These are phyloP conservation scores for Diaporthe sp. DNA, from an alignment of 2,329 filamentous ascomycete species.

Conservation along the genomic window DNA sequence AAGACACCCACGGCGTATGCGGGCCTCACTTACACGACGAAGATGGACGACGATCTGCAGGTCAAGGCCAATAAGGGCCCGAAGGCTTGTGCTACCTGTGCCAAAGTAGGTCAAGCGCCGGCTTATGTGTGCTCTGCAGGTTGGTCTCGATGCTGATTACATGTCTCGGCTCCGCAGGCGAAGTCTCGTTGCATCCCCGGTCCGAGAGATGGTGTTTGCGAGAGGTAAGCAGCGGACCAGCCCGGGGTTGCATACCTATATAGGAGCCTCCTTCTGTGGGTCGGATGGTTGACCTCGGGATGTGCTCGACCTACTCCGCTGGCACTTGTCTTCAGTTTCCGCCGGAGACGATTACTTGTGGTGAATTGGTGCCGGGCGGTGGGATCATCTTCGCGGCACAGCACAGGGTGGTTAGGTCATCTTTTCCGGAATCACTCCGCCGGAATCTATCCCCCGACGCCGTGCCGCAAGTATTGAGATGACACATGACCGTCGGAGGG, in stretches of 20 bases:
- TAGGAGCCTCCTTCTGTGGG: not conserved
- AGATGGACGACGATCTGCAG: conserved; percentile 36
- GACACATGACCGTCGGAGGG: not conserved
- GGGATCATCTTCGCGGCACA: not conserved
- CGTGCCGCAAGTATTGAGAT: not conserved
- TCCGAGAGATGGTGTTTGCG: conserved; percentile 59
- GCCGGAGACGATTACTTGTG: not conserved
- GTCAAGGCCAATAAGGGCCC: conserved; percentile 55
- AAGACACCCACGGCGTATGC: not conserved
- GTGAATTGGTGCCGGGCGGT: not conserved
- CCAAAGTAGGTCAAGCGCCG: conserved; percentile 49
- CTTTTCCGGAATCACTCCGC: not conserved
- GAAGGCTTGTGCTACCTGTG: conserved; percentile 65
- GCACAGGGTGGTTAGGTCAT: not conserved
- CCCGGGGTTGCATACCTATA: not conserved
- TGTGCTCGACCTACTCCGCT: not conserved
- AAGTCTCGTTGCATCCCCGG: conserved; percentile 65
- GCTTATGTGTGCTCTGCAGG: no score
- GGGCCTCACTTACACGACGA: conserved; percentile 13
- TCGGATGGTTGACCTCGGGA: not conserved
- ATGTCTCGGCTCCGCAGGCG: conserved; percentile 47
- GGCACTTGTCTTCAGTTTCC: not conserved
- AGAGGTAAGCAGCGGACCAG: conserved; percentile 55
- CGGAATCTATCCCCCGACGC: not conserved
- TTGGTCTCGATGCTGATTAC: not conserved